Conservation (phyloP, 371 early-diverging fungal species). For the Syncephalastrum monosporum region DNA sequence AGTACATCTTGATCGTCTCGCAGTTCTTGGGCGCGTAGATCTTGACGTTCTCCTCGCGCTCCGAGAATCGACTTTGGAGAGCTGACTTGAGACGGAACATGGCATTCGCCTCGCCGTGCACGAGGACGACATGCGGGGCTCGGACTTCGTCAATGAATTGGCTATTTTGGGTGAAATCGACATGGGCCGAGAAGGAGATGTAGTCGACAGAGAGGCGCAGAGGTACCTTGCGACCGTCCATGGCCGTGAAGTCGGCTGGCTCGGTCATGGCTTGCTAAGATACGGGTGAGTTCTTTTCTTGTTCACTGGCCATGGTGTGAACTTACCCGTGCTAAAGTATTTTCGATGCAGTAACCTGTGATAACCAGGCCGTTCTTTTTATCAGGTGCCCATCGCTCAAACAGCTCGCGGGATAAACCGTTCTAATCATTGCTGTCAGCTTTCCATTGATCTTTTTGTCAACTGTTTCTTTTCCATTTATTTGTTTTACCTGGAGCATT, state of each 20-base stretch:
- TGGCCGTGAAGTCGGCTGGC: slow-evolving; percentile 90
- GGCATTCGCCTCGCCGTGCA: slow-evolving; percentile 99
- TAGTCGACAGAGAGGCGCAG: slow-evolving; percentile 94
- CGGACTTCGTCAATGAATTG: slow-evolving; percentile 98
- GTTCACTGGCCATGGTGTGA: not conserved
- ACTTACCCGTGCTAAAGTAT: slow-evolving; percentile 95
- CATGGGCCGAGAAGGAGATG: slow-evolving; percentile 99
- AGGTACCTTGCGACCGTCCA: slow-evolving; percentile 88
- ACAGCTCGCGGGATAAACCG: slow-evolving; percentile 96
- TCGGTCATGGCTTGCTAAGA: slow-evolving; percentile 85
- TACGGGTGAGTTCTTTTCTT: not conserved
- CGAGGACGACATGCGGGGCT: slow-evolving; percentile 95
- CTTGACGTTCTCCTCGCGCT: slow-evolving; percentile 79
- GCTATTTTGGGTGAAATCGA: slow-evolving; percentile 98
- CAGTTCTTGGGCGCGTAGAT: slow-evolving; percentile 95
- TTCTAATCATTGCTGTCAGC: slow-evolving; percentile 47
- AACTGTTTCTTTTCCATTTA: not conserved
- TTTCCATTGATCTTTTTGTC: not conserved
- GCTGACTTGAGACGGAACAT: slow-evolving; percentile 98
- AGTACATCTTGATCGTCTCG: slow-evolving; percentile 90
- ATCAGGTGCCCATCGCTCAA: slow-evolving; percentile 98
- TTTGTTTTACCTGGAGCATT: slow-evolving; percentile 88
- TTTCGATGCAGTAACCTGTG: slow-evolving; percentile 99
- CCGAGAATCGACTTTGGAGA: slow-evolving; percentile 81
- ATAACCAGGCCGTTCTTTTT: slow-evolving; percentile 96